Evolutionary conservation across 306 rosid species (phyloP).

Genomic region (Ormosia semicastrata): DNA sequence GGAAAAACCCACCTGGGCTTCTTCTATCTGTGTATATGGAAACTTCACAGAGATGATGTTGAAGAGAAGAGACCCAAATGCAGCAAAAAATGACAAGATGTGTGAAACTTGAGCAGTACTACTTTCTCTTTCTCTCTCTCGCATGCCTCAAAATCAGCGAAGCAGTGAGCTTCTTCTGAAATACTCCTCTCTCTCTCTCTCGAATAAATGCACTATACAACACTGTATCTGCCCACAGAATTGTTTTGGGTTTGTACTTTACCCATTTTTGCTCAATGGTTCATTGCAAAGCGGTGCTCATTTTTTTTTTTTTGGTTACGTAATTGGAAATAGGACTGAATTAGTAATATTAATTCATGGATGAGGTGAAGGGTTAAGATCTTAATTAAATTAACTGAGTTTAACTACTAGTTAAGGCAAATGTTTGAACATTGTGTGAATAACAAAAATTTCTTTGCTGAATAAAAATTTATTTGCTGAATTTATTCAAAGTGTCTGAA

Average conservation of each 20-base stretch:
- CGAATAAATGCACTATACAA: conserved; percentile 30
- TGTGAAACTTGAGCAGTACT: conserved; percentile 65
- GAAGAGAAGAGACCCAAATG: conserved; percentile 36
- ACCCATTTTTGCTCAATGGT: conserved; percentile 33
- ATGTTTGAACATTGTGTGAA: neutral
- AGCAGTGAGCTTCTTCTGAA: conserved; percentile 90
- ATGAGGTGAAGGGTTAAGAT: conserved; percentile 27
- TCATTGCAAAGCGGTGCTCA: conserved; percentile 27
- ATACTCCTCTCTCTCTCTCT: conserved; percentile 47
- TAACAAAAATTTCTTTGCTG: neutral
- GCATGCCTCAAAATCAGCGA: conserved; percentile 94
- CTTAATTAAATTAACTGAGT: neutral
- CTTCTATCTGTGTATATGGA: conserved; percentile 31
- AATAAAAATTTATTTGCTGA: neutral
- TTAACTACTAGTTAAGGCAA: neutral
- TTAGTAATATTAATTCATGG: conserved; percentile 12
- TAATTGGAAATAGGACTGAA: neutral
- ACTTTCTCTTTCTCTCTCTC: conserved; percentile 31
- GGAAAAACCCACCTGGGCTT: conserved; percentile 46
- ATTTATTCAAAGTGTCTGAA: conserved; percentile 4
- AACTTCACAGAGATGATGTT: conserved; percentile 38
- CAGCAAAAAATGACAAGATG: conserved; percentile 38
- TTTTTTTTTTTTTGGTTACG: neutral
- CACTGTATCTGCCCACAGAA: conserved; percentile 56
- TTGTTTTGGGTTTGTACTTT: conserved; percentile 34